A percentile compares a stretch with the other conserved stretches of the same genome.
Evolutionary conservation across 768 basidiomycete species (phyloP).

Genomic region (Kwoniella mangroviensis): DNA sequence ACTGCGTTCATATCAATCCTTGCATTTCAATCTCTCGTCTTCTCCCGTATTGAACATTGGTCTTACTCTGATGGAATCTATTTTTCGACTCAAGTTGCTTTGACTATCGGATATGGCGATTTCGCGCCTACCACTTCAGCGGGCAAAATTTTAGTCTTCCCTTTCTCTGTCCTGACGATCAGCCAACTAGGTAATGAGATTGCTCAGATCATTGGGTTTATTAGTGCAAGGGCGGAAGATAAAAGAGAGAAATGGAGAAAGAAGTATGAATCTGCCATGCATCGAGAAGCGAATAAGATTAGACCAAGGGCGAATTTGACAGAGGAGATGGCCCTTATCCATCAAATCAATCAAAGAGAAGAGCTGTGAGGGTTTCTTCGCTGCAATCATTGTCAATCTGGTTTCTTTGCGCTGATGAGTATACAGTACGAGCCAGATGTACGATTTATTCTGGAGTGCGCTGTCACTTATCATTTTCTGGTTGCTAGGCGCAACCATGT

Average conservation of each 20-base stretch:
- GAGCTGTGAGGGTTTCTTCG: conserved; percentile 39
- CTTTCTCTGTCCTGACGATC: conserved; percentile 57
- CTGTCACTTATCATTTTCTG: conserved; percentile 54
- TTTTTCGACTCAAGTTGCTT: conserved; percentile 27
- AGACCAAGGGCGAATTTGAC: conserved; percentile 45
- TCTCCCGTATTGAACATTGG: conserved; percentile 56
- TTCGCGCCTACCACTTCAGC: conserved; percentile 40
- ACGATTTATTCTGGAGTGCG: conserved; percentile 51
- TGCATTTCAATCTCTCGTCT: conserved; percentile 54
- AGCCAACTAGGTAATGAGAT: conserved; percentile 55
- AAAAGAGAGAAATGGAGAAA: conserved; percentile 49
- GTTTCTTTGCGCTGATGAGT: conserved; percentile 1
- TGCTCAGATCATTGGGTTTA: conserved; percentile 51
- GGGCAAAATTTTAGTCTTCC: conserved; percentile 45
- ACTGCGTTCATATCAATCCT: conserved; percentile 46
- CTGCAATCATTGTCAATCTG: background rate
- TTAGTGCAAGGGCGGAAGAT: conserved; percentile 37
- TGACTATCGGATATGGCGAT: conserved; percentile 49
- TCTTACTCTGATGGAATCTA: conserved; percentile 53
- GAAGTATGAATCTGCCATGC: conserved; percentile 47
- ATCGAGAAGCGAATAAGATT: conserved; percentile 33
- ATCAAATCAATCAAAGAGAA: conserved; percentile 53
- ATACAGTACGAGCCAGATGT: conserved; percentile 44
- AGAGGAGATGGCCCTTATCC: conserved; percentile 56
- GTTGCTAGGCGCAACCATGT: conserved; percentile 56